A percentile compares a stretch with the other conserved stretches of the same genome.
Evolutionary conservation across 345 rosid genomes (phyloP).

Genomic region (Xanthoceras sorbifolium): DNA sequence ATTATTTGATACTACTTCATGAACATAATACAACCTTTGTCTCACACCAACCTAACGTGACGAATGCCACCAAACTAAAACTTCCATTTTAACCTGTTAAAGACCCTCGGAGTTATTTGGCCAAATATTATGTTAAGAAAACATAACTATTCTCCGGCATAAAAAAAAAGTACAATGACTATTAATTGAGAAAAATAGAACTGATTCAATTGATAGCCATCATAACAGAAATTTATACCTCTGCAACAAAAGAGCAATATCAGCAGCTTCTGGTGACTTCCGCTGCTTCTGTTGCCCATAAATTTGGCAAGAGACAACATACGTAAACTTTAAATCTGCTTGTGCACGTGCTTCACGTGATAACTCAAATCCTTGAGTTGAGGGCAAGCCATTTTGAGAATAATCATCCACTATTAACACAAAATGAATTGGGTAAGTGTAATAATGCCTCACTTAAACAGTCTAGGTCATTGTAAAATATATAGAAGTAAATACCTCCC

Average conservation of each 20-base stretch:
- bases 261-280: slow-evolving; percentile 87
- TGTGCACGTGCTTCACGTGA: slow-evolving; percentile 92
- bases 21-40: no score
- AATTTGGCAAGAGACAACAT: slow-evolving; percentile 97
- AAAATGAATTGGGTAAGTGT: slow-evolving; percentile 28
- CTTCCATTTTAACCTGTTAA: background rate
- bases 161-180: slow-evolving; percentile 4
- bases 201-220: background rate
- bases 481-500: slow-evolving; percentile 56
- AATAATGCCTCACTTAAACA: slow-evolving; percentile 8
- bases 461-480: background rate
- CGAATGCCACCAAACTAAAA: no score
- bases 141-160: background rate
- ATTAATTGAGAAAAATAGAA: background rate
- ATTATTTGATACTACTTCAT: no score
- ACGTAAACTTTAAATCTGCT: slow-evolving; percentile 93
- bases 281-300: slow-evolving; percentile 96
- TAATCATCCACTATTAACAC: slow-evolving; percentile 52
- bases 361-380: slow-evolving; percentile 68
- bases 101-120: background rate
- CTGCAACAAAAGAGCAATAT: slow-evolving; percentile 87
- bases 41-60: no score
- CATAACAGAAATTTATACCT: slow-evolving; percentile 40
- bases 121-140: background rate
- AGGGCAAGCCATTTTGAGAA: slow-evolving; percentile 46